Percentiles rank a stretch among this genome's conserved stretches.
These are phyloP conservation scores for Akebia trifoliata DNA, from an alignment of 164 flowering plant genomes.

Conservation along the genomic window DNA sequence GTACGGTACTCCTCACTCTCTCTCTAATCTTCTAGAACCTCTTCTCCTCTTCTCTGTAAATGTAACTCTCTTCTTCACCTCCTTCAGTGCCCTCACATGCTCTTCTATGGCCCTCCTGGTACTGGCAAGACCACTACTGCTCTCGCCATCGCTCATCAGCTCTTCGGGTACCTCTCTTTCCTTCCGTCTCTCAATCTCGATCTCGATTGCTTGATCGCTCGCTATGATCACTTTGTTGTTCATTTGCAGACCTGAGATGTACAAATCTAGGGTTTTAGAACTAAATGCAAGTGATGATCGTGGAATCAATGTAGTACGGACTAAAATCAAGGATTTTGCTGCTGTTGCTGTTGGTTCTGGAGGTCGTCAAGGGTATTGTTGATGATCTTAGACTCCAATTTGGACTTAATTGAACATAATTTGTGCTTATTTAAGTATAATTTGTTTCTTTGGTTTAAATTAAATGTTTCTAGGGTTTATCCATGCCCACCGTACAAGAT, in stretches of 20 bases:
- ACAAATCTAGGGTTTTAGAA: constrained; percentile 92
- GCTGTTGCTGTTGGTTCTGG: constrained; percentile 87
- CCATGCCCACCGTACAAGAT: constrained; percentile 96
- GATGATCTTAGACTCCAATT: background rate
- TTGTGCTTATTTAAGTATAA: background rate
- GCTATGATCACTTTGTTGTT: background rate
- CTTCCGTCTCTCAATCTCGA: background rate
- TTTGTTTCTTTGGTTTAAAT: constrained; percentile 5
- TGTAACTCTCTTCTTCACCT: constrained; percentile 4
- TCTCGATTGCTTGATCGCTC: background rate
- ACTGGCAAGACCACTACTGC: constrained; percentile 98
- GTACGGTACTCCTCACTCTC: constrained; percentile 24
- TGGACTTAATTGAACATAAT: background rate
- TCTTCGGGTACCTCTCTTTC: constrained; percentile 54
- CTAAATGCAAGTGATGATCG: constrained; percentile 99
- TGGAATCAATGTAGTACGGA: constrained; percentile 95
- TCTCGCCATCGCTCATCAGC: constrained; percentile 88
- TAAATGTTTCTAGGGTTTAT: constrained; percentile 44
- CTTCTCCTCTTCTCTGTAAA: background rate
- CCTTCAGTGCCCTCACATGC: constrained; percentile 88
- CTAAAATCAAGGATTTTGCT: constrained; percentile 93
- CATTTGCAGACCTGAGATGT: constrained; percentile 74
- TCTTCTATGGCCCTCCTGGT: constrained; percentile 98
- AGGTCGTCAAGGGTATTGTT: constrained; percentile 58
- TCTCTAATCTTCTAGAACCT: background rate